Base-by-base conservation (phyloP, 148 eudicot genomes). In the Rhododendron ovatum region DNA sequence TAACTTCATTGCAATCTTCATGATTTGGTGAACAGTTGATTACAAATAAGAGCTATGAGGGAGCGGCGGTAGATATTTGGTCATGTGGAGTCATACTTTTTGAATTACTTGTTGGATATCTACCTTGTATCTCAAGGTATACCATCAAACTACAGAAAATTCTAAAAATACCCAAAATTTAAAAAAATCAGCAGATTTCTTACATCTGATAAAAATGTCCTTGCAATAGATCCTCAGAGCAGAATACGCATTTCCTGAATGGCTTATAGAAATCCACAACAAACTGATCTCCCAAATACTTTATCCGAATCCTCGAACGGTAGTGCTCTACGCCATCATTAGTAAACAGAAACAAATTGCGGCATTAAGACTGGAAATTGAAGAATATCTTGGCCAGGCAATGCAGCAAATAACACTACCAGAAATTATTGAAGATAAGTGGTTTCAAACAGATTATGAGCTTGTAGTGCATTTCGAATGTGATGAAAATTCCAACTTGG, bases 1-100 rank as follows among this genome's bases (percentile, higher is more conserved):
- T 80, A 79, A 81, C 35, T 69, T 30, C 17, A 53, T 79, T 48
- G 18, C 48, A 48, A 7, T 77, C 50, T 50, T 53, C 57, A 53
- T 53, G 17, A 53, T 53, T 53, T 73, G 82, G 47, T 55, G 84
- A 81, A 82, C 88, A 93, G 95, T 88, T 93, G 50, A 87, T 93
- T 37, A 86, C 39, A 59, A 86, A 88, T 47, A 89, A 87, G 85
- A 90, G 90, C 26, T 93, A 93, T n/a, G 93, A 93, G 20, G 95
- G 95, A 71, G 92, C 94, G 30, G 92, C 91, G 11, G 95, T 91
- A 55, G 95, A 93, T 84, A 84, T 90, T 41, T 93, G 95, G 95
- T 88, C 95, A 22, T 93, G 95, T 82, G 95, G 95, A 85, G 92
- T 93, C 37, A 89, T 93, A 77, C 89, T 93, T 65, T 93, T 88